Conservation (phyloP, 1,284 basidiomycete genomes). For the Anthracocystis panici-leucophaei region DNA sequence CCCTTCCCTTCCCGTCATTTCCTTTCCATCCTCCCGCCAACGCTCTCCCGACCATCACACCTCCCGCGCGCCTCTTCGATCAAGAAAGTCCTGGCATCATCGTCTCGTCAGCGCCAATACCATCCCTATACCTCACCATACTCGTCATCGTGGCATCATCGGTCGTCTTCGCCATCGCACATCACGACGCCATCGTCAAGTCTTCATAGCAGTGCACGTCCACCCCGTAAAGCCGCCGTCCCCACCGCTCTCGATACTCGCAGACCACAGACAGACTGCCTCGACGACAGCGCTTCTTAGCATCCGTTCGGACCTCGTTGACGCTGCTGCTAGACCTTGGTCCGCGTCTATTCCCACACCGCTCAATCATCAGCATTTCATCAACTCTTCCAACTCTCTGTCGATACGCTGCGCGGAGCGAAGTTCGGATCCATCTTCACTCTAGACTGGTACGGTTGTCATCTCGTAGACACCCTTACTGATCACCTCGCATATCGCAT, state of each 20-base stretch:
- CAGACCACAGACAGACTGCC: not conserved
- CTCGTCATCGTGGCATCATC: not conserved
- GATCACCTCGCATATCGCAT: not conserved
- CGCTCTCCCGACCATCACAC: not conserved
- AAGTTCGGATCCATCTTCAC: not conserved
- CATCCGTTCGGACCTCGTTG: not conserved
- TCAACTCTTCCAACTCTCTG: not conserved
- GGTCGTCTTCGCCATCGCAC: not conserved
- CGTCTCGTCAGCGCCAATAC: not conserved
- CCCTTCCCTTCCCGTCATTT: too few species aligned
- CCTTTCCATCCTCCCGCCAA: not conserved
- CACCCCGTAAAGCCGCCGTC: not conserved
- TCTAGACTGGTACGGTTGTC: not conserved
- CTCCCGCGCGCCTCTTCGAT: not conserved
- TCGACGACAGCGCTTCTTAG: not conserved
- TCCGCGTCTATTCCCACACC: not conserved
- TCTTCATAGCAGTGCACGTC: not conserved
- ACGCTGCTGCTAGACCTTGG: not conserved
- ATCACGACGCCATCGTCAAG: not conserved
- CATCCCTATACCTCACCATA: not conserved
- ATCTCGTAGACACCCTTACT: not conserved
- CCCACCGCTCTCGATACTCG: too few species aligned
- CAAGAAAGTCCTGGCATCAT: not conserved
- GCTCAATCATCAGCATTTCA: not conserved
- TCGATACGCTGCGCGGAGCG: not conserved